phyloP scores from a whole-genome alignment of 305 asterid species.

The Coffea humblotiana region DNA sequence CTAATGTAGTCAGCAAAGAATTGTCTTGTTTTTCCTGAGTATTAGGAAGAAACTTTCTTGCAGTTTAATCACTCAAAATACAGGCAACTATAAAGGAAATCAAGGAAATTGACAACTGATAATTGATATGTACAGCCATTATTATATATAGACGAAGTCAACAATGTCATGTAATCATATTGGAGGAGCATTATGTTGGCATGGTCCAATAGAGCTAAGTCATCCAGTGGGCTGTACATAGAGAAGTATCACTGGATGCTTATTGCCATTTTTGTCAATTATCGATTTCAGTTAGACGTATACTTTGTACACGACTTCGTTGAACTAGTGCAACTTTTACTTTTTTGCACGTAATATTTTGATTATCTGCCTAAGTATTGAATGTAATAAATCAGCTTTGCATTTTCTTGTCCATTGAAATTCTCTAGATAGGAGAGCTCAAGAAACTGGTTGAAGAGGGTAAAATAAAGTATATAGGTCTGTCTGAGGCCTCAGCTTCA shows the following conservation, averaged over 20 bases:
- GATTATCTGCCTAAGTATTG: not conserved
- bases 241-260: not conserved
- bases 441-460: not conserved
- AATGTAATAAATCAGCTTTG: not conserved
- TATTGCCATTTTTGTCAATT: not conserved
- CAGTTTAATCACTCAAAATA: no score
- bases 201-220: not conserved
- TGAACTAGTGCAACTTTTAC: not conserved
- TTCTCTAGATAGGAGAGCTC: not conserved
- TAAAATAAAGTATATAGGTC: not conserved
- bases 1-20: no score
- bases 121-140: no score
- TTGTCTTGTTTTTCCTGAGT: no score
- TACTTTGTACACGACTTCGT: not conserved
- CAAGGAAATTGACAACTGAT: no score
- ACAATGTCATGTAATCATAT: no score
- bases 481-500: not conserved
- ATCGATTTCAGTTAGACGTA: not conserved
- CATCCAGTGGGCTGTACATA: not conserved
- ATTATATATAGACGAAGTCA: no score
- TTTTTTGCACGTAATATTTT: not conserved
- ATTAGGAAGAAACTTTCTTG: no score
- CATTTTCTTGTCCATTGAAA: not conserved
- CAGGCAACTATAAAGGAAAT: no score
- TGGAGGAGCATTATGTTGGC: not conserved